Percentiles rank a stretch among this genome's conserved stretches.
These are phyloP conservation scores for Neofusicoccum ribis DNA, from an alignment of 2,329 filamentous ascomycete species.

Conservation along the genomic window DNA sequence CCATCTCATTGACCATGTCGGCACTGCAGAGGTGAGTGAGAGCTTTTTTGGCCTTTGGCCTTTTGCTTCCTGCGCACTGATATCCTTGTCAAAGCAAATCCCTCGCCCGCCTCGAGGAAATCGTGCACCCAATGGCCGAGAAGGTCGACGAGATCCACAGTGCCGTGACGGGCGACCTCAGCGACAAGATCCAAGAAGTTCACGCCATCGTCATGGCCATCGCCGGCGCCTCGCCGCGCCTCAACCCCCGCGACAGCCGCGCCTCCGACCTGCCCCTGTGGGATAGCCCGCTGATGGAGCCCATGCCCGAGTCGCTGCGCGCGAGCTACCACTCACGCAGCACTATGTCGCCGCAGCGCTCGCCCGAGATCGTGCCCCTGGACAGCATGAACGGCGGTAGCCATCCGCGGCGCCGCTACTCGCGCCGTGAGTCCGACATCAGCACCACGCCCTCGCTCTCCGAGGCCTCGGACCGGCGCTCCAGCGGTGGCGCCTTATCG, in stretches of 20 bases:
- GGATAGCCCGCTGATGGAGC: constrained; percentile 8
- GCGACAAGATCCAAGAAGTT: constrained; percentile 33
- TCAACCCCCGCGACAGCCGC: constrained; percentile 16
- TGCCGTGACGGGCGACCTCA: constrained; percentile 26
- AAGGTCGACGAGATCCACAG: constrained; percentile 34
- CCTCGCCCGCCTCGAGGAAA: constrained; percentile 27
- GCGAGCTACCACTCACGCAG: background rate
- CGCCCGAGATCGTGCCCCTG: background rate
- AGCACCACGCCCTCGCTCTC: constrained; percentile 11
- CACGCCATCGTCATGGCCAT: constrained; percentile 32
- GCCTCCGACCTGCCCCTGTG: constrained; percentile 5
- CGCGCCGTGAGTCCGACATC: constrained; percentile 11
- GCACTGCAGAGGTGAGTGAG: constrained; percentile 42
- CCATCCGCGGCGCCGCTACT: background rate
- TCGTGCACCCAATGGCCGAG: constrained; percentile 34
- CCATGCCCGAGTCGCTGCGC: constrained; percentile 16
- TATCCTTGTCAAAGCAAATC: background rate
- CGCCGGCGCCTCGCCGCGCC: constrained; percentile 20
- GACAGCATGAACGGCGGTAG: background rate
- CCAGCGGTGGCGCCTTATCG: background rate
- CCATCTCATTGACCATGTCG: constrained; percentile 42
- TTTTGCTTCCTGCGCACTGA: background rate
- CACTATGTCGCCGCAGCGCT: background rate
- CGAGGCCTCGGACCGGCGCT: constrained; percentile 15
- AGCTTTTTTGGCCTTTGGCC: background rate